A percentile compares a stretch with the other conserved stretches of the same genome.
Evolutionary conservation across 192 early-diverging fungal genomes (phyloP).

Genomic region (Phlyctochytrium arcticum): DNA sequence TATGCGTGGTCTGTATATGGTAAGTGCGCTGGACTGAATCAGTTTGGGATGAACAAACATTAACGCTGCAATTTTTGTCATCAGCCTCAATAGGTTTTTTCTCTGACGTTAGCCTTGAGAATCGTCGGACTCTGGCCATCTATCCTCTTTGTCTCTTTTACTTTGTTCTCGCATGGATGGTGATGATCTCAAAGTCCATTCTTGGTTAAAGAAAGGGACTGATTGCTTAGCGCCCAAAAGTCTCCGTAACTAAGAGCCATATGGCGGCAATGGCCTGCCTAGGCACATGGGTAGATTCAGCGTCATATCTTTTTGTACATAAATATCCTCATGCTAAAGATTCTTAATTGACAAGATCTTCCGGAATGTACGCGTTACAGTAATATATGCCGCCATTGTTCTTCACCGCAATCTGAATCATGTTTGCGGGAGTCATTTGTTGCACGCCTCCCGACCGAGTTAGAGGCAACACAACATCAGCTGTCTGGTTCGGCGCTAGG

Average conservation of each 20-base stretch:
- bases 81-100: conserved; percentile 87
- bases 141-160: conserved; percentile 97
- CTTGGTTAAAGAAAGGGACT: no score
- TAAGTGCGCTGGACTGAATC: conserved; percentile 22
- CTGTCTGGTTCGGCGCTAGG: conserved; percentile 21
- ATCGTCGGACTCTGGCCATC: conserved; percentile 79
- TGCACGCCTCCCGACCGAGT: conserved; percentile 24
- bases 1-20: conserved; percentile 87
- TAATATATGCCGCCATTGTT: conserved; percentile 50
- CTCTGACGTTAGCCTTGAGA: conserved; percentile 77
- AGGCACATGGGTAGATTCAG: no score
- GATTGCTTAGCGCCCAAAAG: no score
- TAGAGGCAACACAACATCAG: conserved; percentile 21
- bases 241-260: no score
- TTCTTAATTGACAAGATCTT: conserved; percentile 5
- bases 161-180: conserved; percentile 92
- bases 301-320: no score
- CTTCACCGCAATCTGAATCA: conserved; percentile 54
- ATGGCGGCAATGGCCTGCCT: no score
- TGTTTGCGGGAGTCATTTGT: conserved; percentile 37
- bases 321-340: no score
- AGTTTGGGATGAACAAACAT: no score
- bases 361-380: conserved; percentile 33
- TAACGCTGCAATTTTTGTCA: no score
- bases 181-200: no score